These are phyloP conservation scores for Ustilago crameri DNA, from an alignment of 1,284 basidiomycete species.

Conservation along the genomic window DNA sequence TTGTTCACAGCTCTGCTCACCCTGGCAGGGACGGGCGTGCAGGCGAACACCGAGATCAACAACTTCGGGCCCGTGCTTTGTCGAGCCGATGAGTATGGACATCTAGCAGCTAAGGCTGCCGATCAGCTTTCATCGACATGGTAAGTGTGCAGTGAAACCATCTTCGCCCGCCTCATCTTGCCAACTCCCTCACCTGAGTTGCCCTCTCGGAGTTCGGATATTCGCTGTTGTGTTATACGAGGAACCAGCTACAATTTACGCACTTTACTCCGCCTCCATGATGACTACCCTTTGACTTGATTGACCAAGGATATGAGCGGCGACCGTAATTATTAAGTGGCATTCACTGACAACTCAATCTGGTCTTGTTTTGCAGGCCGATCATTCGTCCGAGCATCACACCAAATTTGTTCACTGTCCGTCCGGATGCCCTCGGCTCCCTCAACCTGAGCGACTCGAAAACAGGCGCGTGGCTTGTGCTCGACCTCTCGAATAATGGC, in stretches of 20 bases:
- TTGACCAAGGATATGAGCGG: too few species aligned
- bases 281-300: too few species aligned
- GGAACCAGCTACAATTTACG: not conserved
- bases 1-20: constrained; percentile 27
- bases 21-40: constrained; percentile 10
- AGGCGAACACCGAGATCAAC: constrained; percentile 50
- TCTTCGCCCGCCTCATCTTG: not conserved
- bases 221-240: not conserved
- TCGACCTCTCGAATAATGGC: constrained; percentile 21
- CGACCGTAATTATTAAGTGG: too few species aligned
- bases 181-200: not conserved
- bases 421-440: not conserved
- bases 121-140: constrained; percentile 42
- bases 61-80: constrained; percentile 53
- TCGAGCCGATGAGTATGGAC: constrained; percentile 50
- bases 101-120: constrained; percentile 50
- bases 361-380: constrained; percentile 17
- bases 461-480: constrained; percentile 21
- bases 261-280: not conserved
- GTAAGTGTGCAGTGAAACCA: constrained; percentile 21
- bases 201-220: too few species aligned
- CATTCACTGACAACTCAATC: not conserved
- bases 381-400: constrained; percentile 11
- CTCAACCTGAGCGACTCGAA: constrained; percentile 9
- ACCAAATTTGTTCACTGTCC: constrained; percentile 22